Percentiles rank a stretch among this genome's conserved stretches.
Conservation (phyloP, 2,329 filamentous ascomycete genomes). For the Colletotrichum sp. region DNA sequence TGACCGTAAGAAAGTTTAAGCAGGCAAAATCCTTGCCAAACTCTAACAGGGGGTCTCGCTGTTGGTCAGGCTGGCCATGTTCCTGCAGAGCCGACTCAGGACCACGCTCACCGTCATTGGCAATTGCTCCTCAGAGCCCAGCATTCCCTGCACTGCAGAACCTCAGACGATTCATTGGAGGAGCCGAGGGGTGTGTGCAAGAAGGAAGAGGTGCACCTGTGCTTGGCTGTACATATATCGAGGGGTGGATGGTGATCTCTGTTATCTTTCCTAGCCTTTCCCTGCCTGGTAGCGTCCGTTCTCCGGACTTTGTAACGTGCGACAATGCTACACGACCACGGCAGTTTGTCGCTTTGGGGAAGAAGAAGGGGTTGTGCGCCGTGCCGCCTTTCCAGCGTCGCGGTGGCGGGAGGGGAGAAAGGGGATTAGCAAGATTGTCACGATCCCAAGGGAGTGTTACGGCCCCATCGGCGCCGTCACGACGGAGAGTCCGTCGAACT, state of each 20-base stretch:
- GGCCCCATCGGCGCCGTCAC: background rate
- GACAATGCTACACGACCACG: background rate
- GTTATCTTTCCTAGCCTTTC: background rate
- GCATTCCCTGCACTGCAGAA: background rate
- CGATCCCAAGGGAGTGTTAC: background rate
- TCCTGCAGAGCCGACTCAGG: conserved; percentile 10
- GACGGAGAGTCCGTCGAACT: conserved; percentile 5
- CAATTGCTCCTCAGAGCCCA: background rate
- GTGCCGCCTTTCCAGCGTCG: background rate
- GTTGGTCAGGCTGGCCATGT: background rate
- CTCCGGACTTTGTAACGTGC: background rate
- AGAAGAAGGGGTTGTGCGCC: background rate
- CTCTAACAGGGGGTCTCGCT: background rate
- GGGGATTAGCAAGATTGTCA: background rate
- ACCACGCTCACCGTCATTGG: background rate
- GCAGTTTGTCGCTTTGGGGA: background rate
- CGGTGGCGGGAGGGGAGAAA: background rate
- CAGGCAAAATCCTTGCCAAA: background rate
- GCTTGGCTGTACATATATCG: background rate
- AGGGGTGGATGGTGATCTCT: background rate
- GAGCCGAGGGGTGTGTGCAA: background rate
- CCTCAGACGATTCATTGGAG: conserved; percentile 14
- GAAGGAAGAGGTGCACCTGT: background rate
- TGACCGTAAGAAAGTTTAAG: background rate
- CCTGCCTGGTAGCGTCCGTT: background rate